Evolutionary conservation across 352 stramenopile genomes (phyloP), one percentile per base, ranked within the genome.

Genomic region (Phytophthora sp.): DNA sequence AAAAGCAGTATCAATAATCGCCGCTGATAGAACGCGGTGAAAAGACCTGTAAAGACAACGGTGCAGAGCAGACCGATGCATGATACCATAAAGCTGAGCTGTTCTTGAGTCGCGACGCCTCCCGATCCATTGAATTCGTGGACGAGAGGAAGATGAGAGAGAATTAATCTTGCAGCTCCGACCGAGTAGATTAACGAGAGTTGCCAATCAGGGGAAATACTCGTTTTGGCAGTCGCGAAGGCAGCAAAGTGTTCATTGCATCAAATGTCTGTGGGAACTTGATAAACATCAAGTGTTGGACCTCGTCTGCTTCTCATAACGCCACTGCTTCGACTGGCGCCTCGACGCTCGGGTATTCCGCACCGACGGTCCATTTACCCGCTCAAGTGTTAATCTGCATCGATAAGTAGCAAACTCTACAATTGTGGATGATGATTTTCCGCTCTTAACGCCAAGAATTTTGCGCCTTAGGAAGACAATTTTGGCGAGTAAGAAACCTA

Each of bases 351-450:
- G 36, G 18, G 21, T 26, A 53, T 13, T 21, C 39, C 0, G 44
- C 1, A 29, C 15, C 8, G 38, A 30, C 20, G 30, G 38, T 29
- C 30, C 23, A 13, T 11, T 5, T 18, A 65, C 26, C 12, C 33
- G 20, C 30, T 66, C 39, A 2, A 71, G 21, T 41, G 62, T 59
- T 18, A 71, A 49, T 53, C 26, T 60, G 21, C 56, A 66, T 20
- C 57, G 63, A 45, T 71, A 71, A 33, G 71, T 78, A 3, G 45
- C 53, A 55, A 66, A 78, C 31, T 76, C 57, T 7, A 78, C 54
- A 12, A 57, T 29, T 7, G 15, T n/a, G 16, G 56, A 57, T 42
- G 56, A 57, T 42, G 57, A 39, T 3, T 18, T 52, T 24, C 57
- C 65, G 6, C 21, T 35, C 18, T 54, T 26, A 4, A 39, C 31